Percentiles rank a stretch among this genome's conserved stretches.
phyloP scores from a whole-genome alignment of 257 asterid species.

The Plantago elongata region DNA sequence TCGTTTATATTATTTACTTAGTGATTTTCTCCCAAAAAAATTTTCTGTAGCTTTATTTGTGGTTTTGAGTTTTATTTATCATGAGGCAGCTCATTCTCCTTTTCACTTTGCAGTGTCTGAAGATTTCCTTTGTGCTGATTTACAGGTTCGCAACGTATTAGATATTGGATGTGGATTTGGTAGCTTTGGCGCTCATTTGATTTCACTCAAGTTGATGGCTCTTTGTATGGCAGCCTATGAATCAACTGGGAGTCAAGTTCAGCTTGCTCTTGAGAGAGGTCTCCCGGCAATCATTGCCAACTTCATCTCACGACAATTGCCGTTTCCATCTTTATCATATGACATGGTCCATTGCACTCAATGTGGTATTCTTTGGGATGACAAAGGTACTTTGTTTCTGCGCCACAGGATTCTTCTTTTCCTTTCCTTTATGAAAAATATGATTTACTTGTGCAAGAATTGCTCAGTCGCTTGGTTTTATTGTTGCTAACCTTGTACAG shows the following conservation, averaged over 20 bases:
- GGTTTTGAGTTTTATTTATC: slow-evolving; percentile 7
- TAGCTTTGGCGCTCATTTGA: slow-evolving; percentile 89
- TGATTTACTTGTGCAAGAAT: background rate
- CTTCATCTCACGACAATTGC: slow-evolving; percentile 77
- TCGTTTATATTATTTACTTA: background rate
- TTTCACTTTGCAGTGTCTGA: slow-evolving; percentile 12
- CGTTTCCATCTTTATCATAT: slow-evolving; percentile 88
- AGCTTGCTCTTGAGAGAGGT: slow-evolving; percentile 95
- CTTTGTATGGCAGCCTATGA: slow-evolving; percentile 94
- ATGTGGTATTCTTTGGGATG: slow-evolving; percentile 90
- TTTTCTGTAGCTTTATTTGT: slow-evolving; percentile 1
- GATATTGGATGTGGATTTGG: slow-evolving; percentile 99
- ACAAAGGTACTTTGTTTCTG: slow-evolving; percentile 53
- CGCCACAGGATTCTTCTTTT: slow-evolving; percentile 10
- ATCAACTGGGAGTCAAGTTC: slow-evolving; percentile 96
- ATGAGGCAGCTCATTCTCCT: background rate
- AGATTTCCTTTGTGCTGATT: slow-evolving; percentile 19
- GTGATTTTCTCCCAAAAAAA: background rate
- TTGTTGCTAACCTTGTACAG: background rate
- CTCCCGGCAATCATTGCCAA: slow-evolving; percentile 92
- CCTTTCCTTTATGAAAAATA: slow-evolving; percentile 1
- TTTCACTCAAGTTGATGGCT: slow-evolving; percentile 82
- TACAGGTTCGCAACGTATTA: slow-evolving; percentile 76
- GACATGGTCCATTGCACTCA: slow-evolving; percentile 97
- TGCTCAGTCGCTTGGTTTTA: background rate